phyloP scores from a whole-genome alignment of 2,329 filamentous ascomycete species.

The Monosporascus sp. region DNA sequence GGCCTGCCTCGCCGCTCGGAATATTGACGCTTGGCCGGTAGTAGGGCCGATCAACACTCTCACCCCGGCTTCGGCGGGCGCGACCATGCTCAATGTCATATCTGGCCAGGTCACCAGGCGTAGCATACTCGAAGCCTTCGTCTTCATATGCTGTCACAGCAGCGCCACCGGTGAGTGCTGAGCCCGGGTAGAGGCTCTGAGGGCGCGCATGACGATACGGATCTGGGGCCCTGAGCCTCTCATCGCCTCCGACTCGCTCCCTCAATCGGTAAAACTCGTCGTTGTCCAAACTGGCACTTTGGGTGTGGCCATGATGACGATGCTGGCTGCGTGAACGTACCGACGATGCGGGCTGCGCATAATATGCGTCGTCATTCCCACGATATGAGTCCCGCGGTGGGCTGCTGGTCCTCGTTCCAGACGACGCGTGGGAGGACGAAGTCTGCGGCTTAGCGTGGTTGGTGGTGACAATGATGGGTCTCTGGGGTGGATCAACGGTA shows the following conservation, averaged over 20 bases:
- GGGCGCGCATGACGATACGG: conserved; percentile 43
- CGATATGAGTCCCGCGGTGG: conserved; percentile 49
- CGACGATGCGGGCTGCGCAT: conserved; percentile 54
- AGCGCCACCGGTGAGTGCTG: conserved; percentile 37
- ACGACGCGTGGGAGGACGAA: conserved; percentile 34
- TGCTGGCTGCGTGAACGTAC: conserved; percentile 45
- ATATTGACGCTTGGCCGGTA: conserved; percentile 49
- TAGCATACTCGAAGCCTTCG: conserved; percentile 60
- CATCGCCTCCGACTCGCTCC: conserved; percentile 38
- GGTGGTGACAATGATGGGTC: conserved; percentile 54
- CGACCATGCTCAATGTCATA: conserved; percentile 55
- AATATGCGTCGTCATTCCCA: conserved; percentile 48
- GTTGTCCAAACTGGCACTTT: conserved; percentile 44
- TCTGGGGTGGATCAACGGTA: conserved; percentile 46
- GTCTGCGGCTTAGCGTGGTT: conserved; percentile 38
- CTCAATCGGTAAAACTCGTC: conserved; percentile 47
- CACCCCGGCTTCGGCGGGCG: conserved; percentile 39
- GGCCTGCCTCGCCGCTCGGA: conserved; percentile 42
- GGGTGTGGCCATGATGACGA: conserved; percentile 30
- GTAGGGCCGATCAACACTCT: conserved; percentile 52
- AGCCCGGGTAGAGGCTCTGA: conserved; percentile 39
- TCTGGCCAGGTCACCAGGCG: conserved; percentile 54
- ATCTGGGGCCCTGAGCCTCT: conserved; percentile 38
- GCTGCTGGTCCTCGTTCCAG: conserved; percentile 35
- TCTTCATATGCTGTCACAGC: conserved; percentile 46